These are phyloP conservation scores for Euphrasia arctica DNA, from an alignment of 305 asterid species.

Conservation along the genomic window DNA sequence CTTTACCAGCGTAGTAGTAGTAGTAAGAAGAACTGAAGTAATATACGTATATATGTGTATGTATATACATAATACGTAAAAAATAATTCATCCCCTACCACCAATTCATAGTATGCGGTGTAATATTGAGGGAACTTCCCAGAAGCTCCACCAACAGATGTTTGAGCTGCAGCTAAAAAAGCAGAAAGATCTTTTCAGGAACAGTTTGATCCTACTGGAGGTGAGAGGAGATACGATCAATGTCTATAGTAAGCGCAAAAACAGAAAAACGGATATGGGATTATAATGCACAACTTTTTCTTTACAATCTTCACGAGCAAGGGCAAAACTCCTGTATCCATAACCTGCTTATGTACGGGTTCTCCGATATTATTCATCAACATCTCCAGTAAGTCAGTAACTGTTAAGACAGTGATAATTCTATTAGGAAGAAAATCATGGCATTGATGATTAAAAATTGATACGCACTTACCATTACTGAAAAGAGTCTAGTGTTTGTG, in stretches of 20 bases:
- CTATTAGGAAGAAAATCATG: constrained; percentile 18
- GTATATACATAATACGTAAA: not conserved
- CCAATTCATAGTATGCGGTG: constrained; percentile 81
- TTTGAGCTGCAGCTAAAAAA: constrained; percentile 87
- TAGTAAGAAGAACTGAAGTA: too few relatives aligned
- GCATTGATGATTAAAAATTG: not conserved
- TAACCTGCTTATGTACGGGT: constrained; percentile 85
- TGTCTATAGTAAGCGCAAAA: constrained; percentile 7
- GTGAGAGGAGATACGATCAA: constrained; percentile 11
- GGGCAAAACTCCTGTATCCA: constrained; percentile 71
- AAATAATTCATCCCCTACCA: constrained; percentile 49
- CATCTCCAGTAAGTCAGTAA: constrained; percentile 77
- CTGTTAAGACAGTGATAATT: constrained; percentile 38
- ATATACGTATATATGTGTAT: too few relatives aligned
- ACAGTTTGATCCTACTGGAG: constrained; percentile 74
- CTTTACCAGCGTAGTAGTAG: too few relatives aligned
- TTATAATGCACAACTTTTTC: constrained; percentile 57
- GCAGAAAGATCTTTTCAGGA: constrained; percentile 83
- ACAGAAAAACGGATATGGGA: constrained; percentile 9
- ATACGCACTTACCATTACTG: constrained; percentile 58
- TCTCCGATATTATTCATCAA: constrained; percentile 92
- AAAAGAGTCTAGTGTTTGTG: constrained; percentile 55
- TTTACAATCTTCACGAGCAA: constrained; percentile 85
- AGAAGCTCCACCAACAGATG: constrained; percentile 92
- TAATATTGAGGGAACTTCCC: constrained; percentile 90